Percentiles rank a stretch among this genome's conserved stretches.
Evolutionary conservation across 2,329 filamentous ascomycete species (phyloP).

Genomic region (Talaromyces piceae): DNA sequence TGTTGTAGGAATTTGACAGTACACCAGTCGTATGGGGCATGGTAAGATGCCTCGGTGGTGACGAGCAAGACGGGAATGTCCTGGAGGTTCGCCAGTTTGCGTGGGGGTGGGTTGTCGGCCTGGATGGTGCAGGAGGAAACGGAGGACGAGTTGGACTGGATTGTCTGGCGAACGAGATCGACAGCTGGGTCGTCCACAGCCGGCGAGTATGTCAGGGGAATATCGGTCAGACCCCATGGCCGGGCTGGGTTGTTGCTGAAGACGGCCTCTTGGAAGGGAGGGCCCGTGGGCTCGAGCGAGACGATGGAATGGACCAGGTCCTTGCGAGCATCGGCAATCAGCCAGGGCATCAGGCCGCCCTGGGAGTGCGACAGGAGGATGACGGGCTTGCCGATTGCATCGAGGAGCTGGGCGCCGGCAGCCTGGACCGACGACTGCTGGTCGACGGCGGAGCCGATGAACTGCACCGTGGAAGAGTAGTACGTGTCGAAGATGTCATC

Average conservation of each 20-base stretch:
- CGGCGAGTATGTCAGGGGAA: slow-evolving; percentile 44
- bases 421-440: slow-evolving; percentile 27
- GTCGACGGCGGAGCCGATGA: not conserved
- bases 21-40: slow-evolving; percentile 48
- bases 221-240: slow-evolving; percentile 42
- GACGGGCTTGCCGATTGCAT: slow-evolving; percentile 33
- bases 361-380: slow-evolving; percentile 45
- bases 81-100: slow-evolving; percentile 42
- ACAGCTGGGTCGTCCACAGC: slow-evolving; percentile 28
- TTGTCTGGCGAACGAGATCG: slow-evolving; percentile 25
- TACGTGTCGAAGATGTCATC: slow-evolving; percentile 46
- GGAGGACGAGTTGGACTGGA: slow-evolving; percentile 15
- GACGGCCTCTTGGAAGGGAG: slow-evolving; percentile 41
- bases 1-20: slow-evolving; percentile 46
- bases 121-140: slow-evolving; percentile 33
- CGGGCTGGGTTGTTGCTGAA: slow-evolving; percentile 29
- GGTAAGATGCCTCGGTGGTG: slow-evolving; percentile 46
- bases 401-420: slow-evolving; percentile 38
- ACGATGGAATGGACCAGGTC: slow-evolving; percentile 42
- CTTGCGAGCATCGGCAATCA: slow-evolving; percentile 43
- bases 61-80: slow-evolving; percentile 43
- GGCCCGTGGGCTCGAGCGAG: slow-evolving; percentile 46
- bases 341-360: slow-evolving; percentile 40
- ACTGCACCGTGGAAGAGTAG: slow-evolving; percentile 26
- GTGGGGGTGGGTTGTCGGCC: slow-evolving; percentile 25